Conservation (phyloP, 768 basidiomycete genomes). For the Suillus clintonianus region DNA sequence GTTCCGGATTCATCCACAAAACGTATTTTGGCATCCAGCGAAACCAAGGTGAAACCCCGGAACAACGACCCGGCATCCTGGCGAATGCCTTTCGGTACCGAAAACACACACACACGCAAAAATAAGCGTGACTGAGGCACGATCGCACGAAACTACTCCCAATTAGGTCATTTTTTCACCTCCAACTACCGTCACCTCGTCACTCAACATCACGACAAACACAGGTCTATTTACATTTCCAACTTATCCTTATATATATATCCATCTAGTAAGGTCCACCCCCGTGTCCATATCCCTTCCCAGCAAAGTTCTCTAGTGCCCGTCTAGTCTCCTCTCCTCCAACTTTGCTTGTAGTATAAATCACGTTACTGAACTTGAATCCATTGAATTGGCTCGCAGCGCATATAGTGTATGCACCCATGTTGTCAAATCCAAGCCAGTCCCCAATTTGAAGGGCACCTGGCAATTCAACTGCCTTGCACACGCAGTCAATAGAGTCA, state of each 20-base stretch:
- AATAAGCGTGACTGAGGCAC: constrained; percentile 2
- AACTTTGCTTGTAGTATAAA: constrained; percentile 71
- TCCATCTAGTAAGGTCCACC: constrained; percentile 8
- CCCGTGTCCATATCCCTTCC: constrained; percentile 40
- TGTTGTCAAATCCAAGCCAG: constrained; percentile 96
- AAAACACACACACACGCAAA: constrained; percentile 1
- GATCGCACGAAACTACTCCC: neutral
- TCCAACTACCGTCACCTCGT: neutral
- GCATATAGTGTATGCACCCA: constrained; percentile 99
- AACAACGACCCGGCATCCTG: neutral
- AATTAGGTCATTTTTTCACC: neutral
- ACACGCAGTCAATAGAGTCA: constrained; percentile 96
- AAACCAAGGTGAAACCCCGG: constrained; percentile 4
- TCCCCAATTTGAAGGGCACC: constrained; percentile 82
- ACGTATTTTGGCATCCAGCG: constrained; percentile 3
- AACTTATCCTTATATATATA: neutral
- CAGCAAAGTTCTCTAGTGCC: constrained; percentile 52
- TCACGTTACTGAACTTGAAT: constrained; percentile 76
- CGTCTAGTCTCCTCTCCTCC: constrained; percentile 54
- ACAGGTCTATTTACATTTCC: neutral
- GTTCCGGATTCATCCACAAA: constrained; percentile 11
- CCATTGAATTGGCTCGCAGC: constrained; percentile 97
- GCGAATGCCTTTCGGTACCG: constrained; percentile 1
- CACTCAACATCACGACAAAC: neutral
- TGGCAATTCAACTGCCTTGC: constrained; percentile 61